Percentiles rank a stretch among this genome's conserved stretches.
phyloP scores from a whole-genome alignment of 305 asterid genomes.

The Fraxinus greggii region DNA sequence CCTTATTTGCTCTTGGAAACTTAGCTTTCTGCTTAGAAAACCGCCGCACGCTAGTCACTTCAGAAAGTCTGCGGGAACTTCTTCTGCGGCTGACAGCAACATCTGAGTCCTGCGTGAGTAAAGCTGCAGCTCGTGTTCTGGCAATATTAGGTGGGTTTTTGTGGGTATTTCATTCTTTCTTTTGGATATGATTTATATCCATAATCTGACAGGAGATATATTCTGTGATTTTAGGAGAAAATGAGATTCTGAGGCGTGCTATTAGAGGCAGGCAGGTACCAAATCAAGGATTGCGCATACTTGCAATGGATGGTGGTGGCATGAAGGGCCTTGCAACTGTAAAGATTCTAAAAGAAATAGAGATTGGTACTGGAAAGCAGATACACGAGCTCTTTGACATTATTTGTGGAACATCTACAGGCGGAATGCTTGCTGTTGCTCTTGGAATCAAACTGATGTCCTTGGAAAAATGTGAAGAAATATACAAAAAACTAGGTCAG shows the following conservation, averaged over 20 bases:
- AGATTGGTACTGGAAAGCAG: conserved; percentile 91
- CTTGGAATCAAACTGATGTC: conserved; percentile 91
- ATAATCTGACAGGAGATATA: conserved; percentile 20
- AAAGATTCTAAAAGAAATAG: conserved; percentile 86
- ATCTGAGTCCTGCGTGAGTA: conserved; percentile 68
- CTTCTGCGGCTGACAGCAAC: conserved; percentile 85
- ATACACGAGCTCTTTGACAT: conserved; percentile 97
- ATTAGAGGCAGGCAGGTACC: conserved; percentile 81
- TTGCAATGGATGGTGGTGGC: conserved; percentile 99
- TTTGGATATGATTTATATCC: conserved; percentile 10
- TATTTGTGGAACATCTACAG: conserved; percentile 99
- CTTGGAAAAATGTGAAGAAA: conserved; percentile 93
- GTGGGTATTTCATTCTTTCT: background rate
- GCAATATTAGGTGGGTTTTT: conserved; percentile 80
- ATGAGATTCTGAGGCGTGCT: conserved; percentile 93
- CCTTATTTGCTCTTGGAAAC: conserved; percentile 87
- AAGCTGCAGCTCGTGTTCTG: conserved; percentile 97
- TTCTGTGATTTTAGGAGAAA: conserved; percentile 68
- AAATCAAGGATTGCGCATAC: conserved; percentile 88
- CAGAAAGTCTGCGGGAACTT: conserved; percentile 94
- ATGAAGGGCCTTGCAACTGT: conserved; percentile 99
- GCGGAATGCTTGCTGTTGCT: conserved; percentile 99
- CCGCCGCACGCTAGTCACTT: conserved; percentile 75
- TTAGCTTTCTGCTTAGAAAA: conserved; percentile 93
- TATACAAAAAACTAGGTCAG: conserved; percentile 94